Evolutionary conservation across 495 filamentous ascomycete species (phyloP), one percentile per base, ranked within the genome.

Genomic region (Amphirosellinia nigrospora): DNA sequence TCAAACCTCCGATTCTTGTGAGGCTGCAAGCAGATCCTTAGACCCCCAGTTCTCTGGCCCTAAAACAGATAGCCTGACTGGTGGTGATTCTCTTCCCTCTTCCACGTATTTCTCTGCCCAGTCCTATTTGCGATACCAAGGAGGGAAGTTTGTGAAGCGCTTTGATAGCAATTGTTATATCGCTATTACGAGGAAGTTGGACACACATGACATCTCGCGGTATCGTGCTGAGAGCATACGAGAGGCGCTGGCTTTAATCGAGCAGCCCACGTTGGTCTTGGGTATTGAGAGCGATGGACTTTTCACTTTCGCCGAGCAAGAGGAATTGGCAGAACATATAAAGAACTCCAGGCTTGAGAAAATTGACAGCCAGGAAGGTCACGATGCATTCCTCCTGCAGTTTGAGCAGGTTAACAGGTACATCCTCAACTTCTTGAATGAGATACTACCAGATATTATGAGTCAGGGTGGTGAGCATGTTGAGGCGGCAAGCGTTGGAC

Each of bases 81-180:
- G 79, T 30, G 78, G 78, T 41, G 81, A 84, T 7, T 81, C 81
- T 72, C 85, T 87, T 34, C 84, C 85, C 19, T 85, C 90, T 0
- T 89, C 94, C 2, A 96, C 94, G 7, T 97, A 97, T 78, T 99
- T 98, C 81, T 98, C 95, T 19, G 96, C 95, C 0, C 96, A 99
- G 77, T 97, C 93, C 0, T 99, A 99, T 78, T 91, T 99, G 8
- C 92, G 96, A n/a, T 99, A 99, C 80, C 96, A 99, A 81, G 95
- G 93, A 50, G 87, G 90, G 65, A 99, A 99, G 79, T 99, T 99
- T 77, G 95, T 98, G 71, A 94, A 93, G 76, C 90, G 96, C 8
- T 99, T 98, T 77, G 96, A 99, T 80, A 91, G 93, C 71, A 99
- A 99, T 77, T 98, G 96, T 83, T 99, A 99, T 82, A 98, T 99